Evolutionary conservation across 2,329 filamentous ascomycete genomes (phyloP), one percentile per base, ranked within the genome.

Genomic region (Diaporthe humulicola): DNA sequence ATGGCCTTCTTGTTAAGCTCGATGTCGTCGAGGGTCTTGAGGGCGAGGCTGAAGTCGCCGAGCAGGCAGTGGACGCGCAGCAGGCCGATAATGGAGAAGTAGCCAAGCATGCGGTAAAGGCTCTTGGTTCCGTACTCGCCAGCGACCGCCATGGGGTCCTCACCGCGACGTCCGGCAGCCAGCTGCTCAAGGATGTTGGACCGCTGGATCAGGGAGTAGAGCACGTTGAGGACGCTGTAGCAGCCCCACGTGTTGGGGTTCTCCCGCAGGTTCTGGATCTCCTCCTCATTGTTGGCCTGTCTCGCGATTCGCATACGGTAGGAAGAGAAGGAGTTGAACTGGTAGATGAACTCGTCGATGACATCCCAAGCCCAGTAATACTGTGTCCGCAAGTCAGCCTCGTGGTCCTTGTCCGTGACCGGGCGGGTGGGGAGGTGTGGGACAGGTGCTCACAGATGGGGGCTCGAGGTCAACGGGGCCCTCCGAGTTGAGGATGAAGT

Each of bases 1-100:
- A 98, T 98, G 86, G 97, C 96, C 90, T 98, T 98, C 91, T 99
- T 99, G 90, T 98, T 99, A 82, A 99, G 93, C 91, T 99, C 97
- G 83, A 99, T 98, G 84, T 98, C 96, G 85, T 99, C 97, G 79
- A 99, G 94, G 48, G 97, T 99, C 92, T 98, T 99, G 82, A 99
- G 92, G 69, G 97, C 97, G 77, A 99, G 92, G 87, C 95, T 98
- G 88, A 99, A 99, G 88, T 99, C 97, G 80, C 97, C 97, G 71
- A 99, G 91, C 82, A 99, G 88, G 87, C 94, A 97, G 91, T 99
- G 97, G 78, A 99, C 97, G 67, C 97, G 93, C 80, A 99, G 91
- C 76, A 99, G 91, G 74, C 97, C 97, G 82, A 99, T 98, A 87
- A 99, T 98, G 84, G 96, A 98, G 88, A 99, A 99, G 88, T 99